A percentile compares a stretch with the other conserved stretches of the same genome.
These are phyloP conservation scores for Moelleriella libera DNA, from an alignment of 2,329 filamentous ascomycete species.

Conservation along the genomic window DNA sequence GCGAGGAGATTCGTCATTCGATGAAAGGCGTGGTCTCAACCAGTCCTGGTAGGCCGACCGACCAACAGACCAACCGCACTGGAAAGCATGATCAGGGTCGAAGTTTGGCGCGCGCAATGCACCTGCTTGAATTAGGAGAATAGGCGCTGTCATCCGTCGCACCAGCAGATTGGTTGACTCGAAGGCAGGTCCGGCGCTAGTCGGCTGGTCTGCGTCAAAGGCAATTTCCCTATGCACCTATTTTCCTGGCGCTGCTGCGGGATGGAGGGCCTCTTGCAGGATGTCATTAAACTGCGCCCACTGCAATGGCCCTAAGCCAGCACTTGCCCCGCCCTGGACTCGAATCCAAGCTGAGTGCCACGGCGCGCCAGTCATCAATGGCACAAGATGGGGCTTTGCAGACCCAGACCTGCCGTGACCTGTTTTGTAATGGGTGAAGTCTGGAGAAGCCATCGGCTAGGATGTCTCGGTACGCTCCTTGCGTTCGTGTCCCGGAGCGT, in stretches of 20 bases:
- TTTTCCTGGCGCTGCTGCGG: not conserved
- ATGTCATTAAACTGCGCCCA: slow-evolving; percentile 6
- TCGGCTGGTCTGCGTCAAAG: not conserved
- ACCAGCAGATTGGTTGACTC: not conserved
- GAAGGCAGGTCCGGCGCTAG: not conserved
- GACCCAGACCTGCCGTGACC: not conserved
- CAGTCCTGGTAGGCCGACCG: too few species aligned
- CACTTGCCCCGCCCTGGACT: not conserved
- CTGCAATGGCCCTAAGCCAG: slow-evolving; percentile 9
- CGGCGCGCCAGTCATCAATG: not conserved
- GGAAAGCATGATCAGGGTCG: too few species aligned
- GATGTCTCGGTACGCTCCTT: not conserved
- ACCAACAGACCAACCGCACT: too few species aligned
- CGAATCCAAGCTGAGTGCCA: not conserved
- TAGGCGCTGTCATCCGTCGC: too few species aligned
- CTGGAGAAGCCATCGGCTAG: not conserved
- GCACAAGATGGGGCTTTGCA: not conserved
- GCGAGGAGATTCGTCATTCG: too few species aligned
- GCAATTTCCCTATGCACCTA: slow-evolving; percentile 3
- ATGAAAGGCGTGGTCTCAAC: too few species aligned
- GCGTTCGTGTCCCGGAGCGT: not conserved
- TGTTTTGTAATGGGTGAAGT: not conserved
- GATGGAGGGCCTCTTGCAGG: slow-evolving; percentile 3
- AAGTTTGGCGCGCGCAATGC: too few species aligned
- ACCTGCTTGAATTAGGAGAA: too few species aligned